These are phyloP conservation scores for Parastagonospora nodorum DNA, from an alignment of 2,329 filamentous ascomycete species.

Conservation along the genomic window DNA sequence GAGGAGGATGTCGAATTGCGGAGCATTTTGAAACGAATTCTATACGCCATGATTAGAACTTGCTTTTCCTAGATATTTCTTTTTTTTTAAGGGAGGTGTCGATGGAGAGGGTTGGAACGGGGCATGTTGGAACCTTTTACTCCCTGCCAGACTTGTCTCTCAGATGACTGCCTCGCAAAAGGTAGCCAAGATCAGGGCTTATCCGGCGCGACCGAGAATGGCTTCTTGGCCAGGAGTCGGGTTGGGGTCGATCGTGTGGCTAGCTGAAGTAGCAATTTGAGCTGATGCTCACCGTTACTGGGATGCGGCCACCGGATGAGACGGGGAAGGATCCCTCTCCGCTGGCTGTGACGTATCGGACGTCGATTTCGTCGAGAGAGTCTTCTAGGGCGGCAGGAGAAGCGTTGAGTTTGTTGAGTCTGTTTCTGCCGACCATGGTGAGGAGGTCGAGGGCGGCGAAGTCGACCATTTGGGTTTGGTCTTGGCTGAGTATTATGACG, in stretches of 20 bases:
- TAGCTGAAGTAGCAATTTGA: conserved; percentile 28
- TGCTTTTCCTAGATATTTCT: neutral
- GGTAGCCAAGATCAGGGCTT: conserved; percentile 35
- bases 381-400: conserved; percentile 31
- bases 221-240: conserved; percentile 40
- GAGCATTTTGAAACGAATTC: conserved; percentile 43
- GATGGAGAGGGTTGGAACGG: no score
- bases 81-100: no score
- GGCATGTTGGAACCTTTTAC: conserved; percentile 43
- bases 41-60: conserved; percentile 24
- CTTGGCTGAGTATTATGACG: conserved; percentile 34
- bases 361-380: conserved; percentile 43
- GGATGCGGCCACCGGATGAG: conserved; percentile 43
- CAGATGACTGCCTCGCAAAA: conserved; percentile 27
- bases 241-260: conserved; percentile 26
- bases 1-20: conserved; percentile 43
- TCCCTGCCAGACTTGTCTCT: conserved; percentile 43
- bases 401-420: conserved; percentile 32
- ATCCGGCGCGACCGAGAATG: conserved; percentile 41
- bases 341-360: conserved; percentile 45
- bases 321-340: conserved; percentile 44
- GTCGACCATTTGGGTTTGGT: conserved; percentile 40
- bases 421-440: conserved; percentile 36
- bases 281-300: conserved; percentile 45
- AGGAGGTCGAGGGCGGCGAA: conserved; percentile 42